These are phyloP conservation scores for Aspergillus costaricaensis DNA, from an alignment of 2,329 filamentous ascomycete genomes.

Conservation along the genomic window DNA sequence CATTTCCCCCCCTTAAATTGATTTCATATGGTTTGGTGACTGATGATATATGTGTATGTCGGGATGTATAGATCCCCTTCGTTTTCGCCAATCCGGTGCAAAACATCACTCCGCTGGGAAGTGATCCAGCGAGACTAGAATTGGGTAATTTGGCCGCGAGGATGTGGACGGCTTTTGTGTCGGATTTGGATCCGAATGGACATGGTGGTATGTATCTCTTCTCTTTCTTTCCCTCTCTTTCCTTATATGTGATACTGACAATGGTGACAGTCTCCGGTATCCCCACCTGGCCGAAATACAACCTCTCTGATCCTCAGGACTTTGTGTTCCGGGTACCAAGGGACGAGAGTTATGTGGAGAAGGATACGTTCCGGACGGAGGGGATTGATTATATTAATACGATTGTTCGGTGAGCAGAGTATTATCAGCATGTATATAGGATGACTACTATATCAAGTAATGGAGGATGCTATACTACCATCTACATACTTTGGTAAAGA, in stretches of 20 bases:
- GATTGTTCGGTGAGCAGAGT: constrained; percentile 18
- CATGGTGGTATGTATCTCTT: constrained; percentile 25
- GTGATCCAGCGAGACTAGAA: constrained; percentile 27
- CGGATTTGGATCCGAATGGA: constrained; percentile 31
- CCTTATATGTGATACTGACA: background rate
- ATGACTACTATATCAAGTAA: too few species aligned
- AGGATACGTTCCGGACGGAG: constrained; percentile 28
- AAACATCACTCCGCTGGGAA: constrained; percentile 29
- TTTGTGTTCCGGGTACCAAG: constrained; percentile 33
- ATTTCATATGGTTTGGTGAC: too few species aligned
- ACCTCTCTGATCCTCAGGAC: constrained; percentile 17
- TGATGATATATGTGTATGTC: too few species aligned
- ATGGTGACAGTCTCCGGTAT: constrained; percentile 21
- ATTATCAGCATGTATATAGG: background rate
- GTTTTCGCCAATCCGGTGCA: constrained; percentile 36
- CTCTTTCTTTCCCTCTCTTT: too few species aligned
- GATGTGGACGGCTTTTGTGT: constrained; percentile 37
- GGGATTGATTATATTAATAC: constrained; percentile 33
- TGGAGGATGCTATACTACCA: too few species aligned
- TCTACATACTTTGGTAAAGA: too few species aligned
- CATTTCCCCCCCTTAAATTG: background rate
- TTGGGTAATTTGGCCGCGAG: constrained; percentile 32
- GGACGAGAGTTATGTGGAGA: constrained; percentile 29
- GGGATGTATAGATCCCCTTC: constrained; percentile 30
- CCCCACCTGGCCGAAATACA: constrained; percentile 28